Evolutionary conservation across 2,329 filamentous ascomycete species (phyloP), one percentile per base, ranked within the genome.

Genomic region (Monilinia polystroma): DNA sequence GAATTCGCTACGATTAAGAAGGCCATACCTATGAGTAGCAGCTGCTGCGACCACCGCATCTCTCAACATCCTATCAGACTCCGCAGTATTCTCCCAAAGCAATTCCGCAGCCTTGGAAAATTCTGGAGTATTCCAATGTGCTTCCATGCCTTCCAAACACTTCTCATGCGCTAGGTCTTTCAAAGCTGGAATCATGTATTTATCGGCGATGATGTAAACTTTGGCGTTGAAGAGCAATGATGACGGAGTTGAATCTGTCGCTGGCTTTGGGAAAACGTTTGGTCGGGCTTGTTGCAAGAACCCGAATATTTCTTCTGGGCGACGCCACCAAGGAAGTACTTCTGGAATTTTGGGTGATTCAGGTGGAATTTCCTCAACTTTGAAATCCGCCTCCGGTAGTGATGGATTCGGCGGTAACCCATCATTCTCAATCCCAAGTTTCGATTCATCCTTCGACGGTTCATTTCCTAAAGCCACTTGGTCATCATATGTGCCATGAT

Each of bases 401-500:
- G 29, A 14, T 2, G 57, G 29, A 18, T 14, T 26, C 20, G 20
- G 16, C 2, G 29, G 45, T 29, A 38, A 7, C 20, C 3, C 32
- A 38, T 11, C 20, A 38, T 14, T 55, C 5, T 23, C 43, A 16
- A 32, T 35, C 26, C 5, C 26, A 57, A 57, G 2, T 12, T 47
- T 29, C 14, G 18, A 64, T 45, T 2, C 7, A 64, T 35, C 38
- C 5, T 38, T n/a, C 14, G n/a, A 38, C 23, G 10, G 14, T 26
- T 41, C 4, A 41, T 16, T 8, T 6, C 2, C 32, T n/a, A 35
- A 23, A 20, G 12, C 18, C 16, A 52, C 55, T 47, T 66, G 55
- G 35, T 66, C 55, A 51, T 60, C 55, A 43, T 66, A 66, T 5
- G 23, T 60, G 23, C 64, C 47, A 41, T 14, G 49, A 79, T 95